These are phyloP conservation scores for Macrolepiota albuminosa DNA, from an alignment of 768 basidiomycete genomes.

Conservation along the genomic window DNA sequence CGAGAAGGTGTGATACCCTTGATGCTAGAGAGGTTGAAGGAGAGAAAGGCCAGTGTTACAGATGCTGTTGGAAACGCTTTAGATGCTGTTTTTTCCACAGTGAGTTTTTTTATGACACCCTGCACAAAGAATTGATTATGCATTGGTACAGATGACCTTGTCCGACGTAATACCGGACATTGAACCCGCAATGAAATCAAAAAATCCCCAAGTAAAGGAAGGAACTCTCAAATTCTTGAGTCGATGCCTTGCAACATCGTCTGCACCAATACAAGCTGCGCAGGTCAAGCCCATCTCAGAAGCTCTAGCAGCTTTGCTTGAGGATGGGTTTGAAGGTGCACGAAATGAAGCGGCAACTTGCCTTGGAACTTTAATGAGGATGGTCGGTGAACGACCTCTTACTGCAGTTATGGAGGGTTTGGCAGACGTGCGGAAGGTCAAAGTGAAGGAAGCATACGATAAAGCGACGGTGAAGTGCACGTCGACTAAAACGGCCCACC, in stretches of 20 bases:
- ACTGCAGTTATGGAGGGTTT: slow-evolving; percentile 83
- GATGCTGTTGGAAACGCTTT: slow-evolving; percentile 85
- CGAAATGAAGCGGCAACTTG: slow-evolving; percentile 86
- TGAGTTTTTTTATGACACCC: slow-evolving; percentile 34
- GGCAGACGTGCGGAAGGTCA: slow-evolving; percentile 82
- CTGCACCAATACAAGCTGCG: slow-evolving; percentile 59
- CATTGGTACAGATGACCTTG: slow-evolving; percentile 57
- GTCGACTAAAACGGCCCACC: slow-evolving; percentile 49
- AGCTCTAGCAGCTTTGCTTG: slow-evolving; percentile 66
- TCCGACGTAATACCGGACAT: slow-evolving; percentile 82
- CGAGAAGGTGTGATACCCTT: slow-evolving; percentile 67
- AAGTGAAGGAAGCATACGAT: slow-evolving; percentile 92
- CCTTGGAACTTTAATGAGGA: slow-evolving; percentile 91
- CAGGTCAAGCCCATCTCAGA: slow-evolving; percentile 85
- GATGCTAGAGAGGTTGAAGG: slow-evolving; percentile 88
- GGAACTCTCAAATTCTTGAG: slow-evolving; percentile 84
- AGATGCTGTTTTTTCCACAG: slow-evolving; percentile 83
- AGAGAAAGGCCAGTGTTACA: slow-evolving; percentile 86
- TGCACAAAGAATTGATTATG: slow-evolving; percentile 7
- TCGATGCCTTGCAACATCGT: slow-evolving; percentile 70
- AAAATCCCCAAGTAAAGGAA: slow-evolving; percentile 97
- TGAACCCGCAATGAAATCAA: slow-evolving; percentile 69
- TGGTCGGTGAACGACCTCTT: slow-evolving; percentile 90
- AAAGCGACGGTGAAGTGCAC: slow-evolving; percentile 92
- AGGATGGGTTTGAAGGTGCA: slow-evolving; percentile 86